Conservation (phyloP, 768 basidiomycete genomes). For the Xerocomellus intermedius region DNA sequence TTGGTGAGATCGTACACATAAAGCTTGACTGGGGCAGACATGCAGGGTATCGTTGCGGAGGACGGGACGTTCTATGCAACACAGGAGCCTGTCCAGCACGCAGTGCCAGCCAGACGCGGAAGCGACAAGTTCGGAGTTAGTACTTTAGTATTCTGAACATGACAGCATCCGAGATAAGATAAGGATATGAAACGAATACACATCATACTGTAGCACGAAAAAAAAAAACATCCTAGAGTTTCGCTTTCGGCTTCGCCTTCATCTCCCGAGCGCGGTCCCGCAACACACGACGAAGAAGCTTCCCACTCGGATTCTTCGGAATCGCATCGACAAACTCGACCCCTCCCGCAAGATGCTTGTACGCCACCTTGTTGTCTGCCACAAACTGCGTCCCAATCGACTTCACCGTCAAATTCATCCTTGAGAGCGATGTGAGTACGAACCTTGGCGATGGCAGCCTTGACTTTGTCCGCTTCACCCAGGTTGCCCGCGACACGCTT, state of each 20-base stretch:
- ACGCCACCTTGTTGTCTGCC: constrained; percentile 50
- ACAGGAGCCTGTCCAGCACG: constrained; percentile 1
- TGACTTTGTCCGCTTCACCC: constrained; percentile 34
- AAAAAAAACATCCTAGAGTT: constrained; percentile 11
- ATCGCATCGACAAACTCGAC: constrained; percentile 55
- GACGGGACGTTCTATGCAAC: neutral
- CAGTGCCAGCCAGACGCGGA: constrained; percentile 21
- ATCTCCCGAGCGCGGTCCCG: constrained; percentile 47
- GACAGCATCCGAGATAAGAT: constrained; percentile 16
- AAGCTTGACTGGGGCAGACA: constrained; percentile 57
- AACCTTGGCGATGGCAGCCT: constrained; percentile 49
- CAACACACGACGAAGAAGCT: constrained; percentile 50
- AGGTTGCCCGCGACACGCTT: constrained; percentile 33
- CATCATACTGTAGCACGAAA: neutral
- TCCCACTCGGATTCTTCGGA: constrained; percentile 65
- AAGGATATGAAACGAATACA: constrained; percentile 8
- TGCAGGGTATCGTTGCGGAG: constrained; percentile 2
- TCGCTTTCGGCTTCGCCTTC: constrained; percentile 20
- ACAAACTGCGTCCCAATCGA: constrained; percentile 42
- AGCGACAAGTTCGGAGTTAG: constrained; percentile 1
- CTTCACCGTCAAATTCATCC: neutral
- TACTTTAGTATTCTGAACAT: neutral
- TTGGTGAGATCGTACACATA: constrained; percentile 92
- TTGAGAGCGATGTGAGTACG: constrained; percentile 1
- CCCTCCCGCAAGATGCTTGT: constrained; percentile 60